Base-by-base conservation (phyloP, 75 land plant species). In the Pseudotsuga menziesii region DNA sequence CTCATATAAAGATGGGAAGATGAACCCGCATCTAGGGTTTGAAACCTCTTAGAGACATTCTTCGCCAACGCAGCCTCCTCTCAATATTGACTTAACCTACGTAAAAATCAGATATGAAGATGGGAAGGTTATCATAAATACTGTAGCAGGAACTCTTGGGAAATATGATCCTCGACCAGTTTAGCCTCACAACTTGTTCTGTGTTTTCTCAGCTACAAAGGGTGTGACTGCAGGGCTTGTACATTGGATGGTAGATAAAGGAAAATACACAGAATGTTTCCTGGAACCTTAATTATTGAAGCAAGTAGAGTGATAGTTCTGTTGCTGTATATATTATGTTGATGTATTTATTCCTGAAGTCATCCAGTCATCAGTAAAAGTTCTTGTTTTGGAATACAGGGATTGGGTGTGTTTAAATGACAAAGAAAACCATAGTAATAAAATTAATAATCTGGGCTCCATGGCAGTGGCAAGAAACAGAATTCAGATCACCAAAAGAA, bases 351-450 rank as follows among this genome's bases (percentile, higher is more conserved):
- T 96, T 79, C 99, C 99, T 58, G 89, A 91, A 82, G 90, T 93
- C 76, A 85, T 96, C 74, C 88, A 96, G 99, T 96, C 99, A 77
- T 79, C 97, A 66, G 92, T 93, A 70, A 93, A 85, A 80, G 94
- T 96, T 29, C 89, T 96, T 16, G 73, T 96, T 25, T 75, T 96
- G 78, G 89, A 91, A 75, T 96, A 84, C 76, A 96, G 93, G 99
- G 99, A 96, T 87, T 97, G 99, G 7, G 85, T 93, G 52, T 94
- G 99, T 35, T 74, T 96, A 60, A 96, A 90, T 85, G 97, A 96
- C 82, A 58, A 72, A 13, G 91, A 72, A 73, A 81, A 84, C 2
- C 36, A n/a, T n/a, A n/a, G n/a, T n/a, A n/a, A n/a, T n/a, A n/a
- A n/a, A n/a, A n/a, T n/a, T n/a, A n/a, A n/a, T n/a, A n/a, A n/a